Conservation (phyloP, 164 flowering plant genomes). For the Umbellularia californica region DNA sequence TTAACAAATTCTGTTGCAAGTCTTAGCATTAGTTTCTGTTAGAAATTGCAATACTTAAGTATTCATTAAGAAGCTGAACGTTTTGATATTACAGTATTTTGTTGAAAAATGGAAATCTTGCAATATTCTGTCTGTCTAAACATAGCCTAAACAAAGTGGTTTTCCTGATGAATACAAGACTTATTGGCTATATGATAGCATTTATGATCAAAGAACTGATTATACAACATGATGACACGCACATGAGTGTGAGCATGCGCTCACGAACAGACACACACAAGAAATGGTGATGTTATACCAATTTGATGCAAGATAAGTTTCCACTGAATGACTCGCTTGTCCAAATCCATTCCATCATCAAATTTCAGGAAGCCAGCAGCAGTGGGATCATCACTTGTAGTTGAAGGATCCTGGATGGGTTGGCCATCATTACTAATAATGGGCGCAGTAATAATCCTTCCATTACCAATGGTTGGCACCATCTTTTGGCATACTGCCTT, state of each 20-base stretch:
- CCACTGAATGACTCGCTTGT: slow-evolving; percentile 62
- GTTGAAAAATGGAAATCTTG: no score
- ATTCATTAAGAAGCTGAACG: background rate
- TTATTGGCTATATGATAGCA: background rate
- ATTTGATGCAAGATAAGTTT: slow-evolving; percentile 75
- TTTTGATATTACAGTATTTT: background rate
- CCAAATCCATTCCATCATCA: background rate
- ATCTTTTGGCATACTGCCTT: slow-evolving; percentile 68
- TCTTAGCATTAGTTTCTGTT: background rate
- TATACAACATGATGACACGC: background rate
- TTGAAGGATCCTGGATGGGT: slow-evolving; percentile 36
- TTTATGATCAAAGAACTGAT: background rate
- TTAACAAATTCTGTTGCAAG: background rate
- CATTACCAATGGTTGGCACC: slow-evolving; percentile 74
- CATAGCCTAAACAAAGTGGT: background rate
- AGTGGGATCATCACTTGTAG: slow-evolving; percentile 5
- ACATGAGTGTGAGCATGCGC: no score
- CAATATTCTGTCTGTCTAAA: background rate
- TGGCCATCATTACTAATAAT: slow-evolving; percentile 60
- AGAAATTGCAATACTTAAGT: background rate
- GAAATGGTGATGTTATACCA: slow-evolving; percentile 32
- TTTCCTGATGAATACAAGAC: no score
- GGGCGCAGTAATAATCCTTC: slow-evolving; percentile 56
- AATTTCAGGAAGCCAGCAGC: background rate
- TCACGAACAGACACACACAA: no score